Evolutionary conservation across 2,329 filamentous ascomycete species (phyloP), one percentile per base, ranked within the genome.

Genomic region (Colletotrichum liaoningense): DNA sequence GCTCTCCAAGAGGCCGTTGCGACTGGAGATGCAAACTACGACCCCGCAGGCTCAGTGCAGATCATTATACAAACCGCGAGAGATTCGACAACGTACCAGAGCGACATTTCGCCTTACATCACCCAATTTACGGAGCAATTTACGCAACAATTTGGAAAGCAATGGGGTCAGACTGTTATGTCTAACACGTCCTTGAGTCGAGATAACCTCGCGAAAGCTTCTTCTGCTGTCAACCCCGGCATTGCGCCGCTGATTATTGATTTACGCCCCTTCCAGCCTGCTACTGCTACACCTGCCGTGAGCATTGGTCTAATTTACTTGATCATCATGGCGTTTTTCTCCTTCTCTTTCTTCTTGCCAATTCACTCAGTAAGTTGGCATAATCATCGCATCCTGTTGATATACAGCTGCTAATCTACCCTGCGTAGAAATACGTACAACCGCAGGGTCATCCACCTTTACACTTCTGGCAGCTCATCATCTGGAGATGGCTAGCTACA

Each of bases 291-390:
- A 2, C 91, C 91, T 0, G 86, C 90, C 1, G 87, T 92, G 2
- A 88, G 86, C 1, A 91, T 93, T 66, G 90, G 90, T 0, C 81
- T 93, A 33, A 92, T 93, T 76, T 93, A 93, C 77, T 82, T 92
- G 1, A 92, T 93, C 77, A 92, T 93, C 77, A 85, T 93, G 54
- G 89, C 90, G 0, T 93, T 93, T 82, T 92, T 93, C 83, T 90
- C 87, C 33, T 92, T 91, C 79, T 85, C 87, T 0, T 93, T 93
- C 81, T 90, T 92, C 77, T 83, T 93, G 57, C 91, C 91, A 0
- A 88, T 92, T 16, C 90, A 93, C 79, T 86, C 86, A 76, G 87
- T 81, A 74, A 66, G 78, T 66, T 2, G 7, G 4, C 6, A n/a
- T 1, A 5, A 2, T 7, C 1, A 6, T 2, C 12, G 16, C 22